These are phyloP conservation scores for Apophysomyces trapeziformis DNA, from an alignment of 371 early-diverging fungal genomes.

Conservation along the genomic window DNA sequence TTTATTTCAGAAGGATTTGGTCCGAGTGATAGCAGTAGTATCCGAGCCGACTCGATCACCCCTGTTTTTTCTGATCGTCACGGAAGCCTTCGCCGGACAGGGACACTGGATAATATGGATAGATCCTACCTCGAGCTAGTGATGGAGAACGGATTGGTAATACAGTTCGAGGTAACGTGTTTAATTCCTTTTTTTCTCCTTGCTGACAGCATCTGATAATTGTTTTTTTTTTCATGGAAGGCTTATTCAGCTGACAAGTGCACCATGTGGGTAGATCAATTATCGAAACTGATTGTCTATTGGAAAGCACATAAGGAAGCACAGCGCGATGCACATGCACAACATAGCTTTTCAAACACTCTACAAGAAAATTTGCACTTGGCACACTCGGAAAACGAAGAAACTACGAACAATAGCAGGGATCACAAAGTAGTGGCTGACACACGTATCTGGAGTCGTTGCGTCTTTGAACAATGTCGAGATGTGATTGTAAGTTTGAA, in stretches of 20 bases:
- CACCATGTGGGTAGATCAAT: conserved; percentile 55
- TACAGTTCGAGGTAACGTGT: conserved; percentile 37
- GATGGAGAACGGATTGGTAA: conserved; percentile 44
- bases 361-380: conserved; percentile 22
- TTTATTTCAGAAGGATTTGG: conserved; percentile 20
- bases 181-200: not conserved
- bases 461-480: conserved; percentile 46
- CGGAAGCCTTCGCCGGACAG: conserved; percentile 2
- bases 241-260: conserved; percentile 51
- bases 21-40: not conserved
- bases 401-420: conserved; percentile 8
- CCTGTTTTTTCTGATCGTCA: conserved; percentile 1
- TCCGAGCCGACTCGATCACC: conserved; percentile 5
- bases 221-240: conserved; percentile 26
- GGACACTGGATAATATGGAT: conserved; percentile 13
- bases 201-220: conserved; percentile 2
- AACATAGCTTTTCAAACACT: conserved; percentile 18
- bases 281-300: conserved; percentile 51
- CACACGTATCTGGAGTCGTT: conserved; percentile 63
- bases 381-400: not conserved
- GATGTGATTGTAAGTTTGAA: conserved; percentile 40
- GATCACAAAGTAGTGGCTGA: conserved; percentile 28
- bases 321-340: conserved; percentile 42
- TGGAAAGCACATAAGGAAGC: conserved; percentile 56
- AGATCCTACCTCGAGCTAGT: conserved; percentile 40